phyloP scores from a whole-genome alignment of 768 basidiomycete species.

The Leccinum subgranulosum region DNA sequence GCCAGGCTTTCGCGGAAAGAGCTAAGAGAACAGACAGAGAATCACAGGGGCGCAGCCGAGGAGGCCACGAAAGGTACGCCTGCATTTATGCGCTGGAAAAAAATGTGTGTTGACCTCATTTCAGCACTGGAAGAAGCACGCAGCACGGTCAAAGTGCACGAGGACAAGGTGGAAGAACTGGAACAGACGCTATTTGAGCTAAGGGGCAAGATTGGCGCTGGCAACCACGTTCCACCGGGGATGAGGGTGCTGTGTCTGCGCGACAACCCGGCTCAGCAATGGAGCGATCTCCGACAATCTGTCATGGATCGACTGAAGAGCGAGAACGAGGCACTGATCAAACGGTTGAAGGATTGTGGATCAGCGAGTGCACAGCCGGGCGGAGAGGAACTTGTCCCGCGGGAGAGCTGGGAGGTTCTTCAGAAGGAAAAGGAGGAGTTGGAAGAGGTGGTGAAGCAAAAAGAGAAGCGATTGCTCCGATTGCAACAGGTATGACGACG shows the following conservation, averaged over 20 bases:
- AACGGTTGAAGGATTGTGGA: slow-evolving; percentile 48
- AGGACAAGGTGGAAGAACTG: slow-evolving; percentile 61
- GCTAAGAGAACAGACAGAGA: slow-evolving; percentile 38
- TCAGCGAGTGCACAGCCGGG: background rate
- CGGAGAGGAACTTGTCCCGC: slow-evolving; percentile 52
- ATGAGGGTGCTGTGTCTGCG: slow-evolving; percentile 64
- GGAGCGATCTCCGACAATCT: slow-evolving; percentile 72
- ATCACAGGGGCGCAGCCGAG: slow-evolving; percentile 36
- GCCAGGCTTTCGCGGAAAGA: slow-evolving; percentile 32
- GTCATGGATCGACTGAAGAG: slow-evolving; percentile 70
- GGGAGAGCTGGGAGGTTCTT: slow-evolving; percentile 76
- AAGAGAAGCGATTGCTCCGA: slow-evolving; percentile 76
- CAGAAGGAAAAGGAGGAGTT: slow-evolving; percentile 67
- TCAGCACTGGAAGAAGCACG: slow-evolving; percentile 46
- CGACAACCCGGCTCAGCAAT: slow-evolving; percentile 82
- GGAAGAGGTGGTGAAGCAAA: slow-evolving; percentile 62
- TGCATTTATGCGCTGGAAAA: background rate
- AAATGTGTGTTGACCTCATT: background rate
- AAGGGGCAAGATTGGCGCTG: slow-evolving; percentile 70
- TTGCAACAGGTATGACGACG: slow-evolving; percentile 64
- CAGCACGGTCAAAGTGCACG: slow-evolving; percentile 35
- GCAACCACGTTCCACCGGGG: slow-evolving; percentile 70
- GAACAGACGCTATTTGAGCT: slow-evolving; percentile 80
- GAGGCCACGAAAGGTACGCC: slow-evolving; percentile 41
- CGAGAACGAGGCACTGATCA: slow-evolving; percentile 84